phyloP scores from a whole-genome alignment of 768 basidiomycete genomes.

The Russula virescens region DNA sequence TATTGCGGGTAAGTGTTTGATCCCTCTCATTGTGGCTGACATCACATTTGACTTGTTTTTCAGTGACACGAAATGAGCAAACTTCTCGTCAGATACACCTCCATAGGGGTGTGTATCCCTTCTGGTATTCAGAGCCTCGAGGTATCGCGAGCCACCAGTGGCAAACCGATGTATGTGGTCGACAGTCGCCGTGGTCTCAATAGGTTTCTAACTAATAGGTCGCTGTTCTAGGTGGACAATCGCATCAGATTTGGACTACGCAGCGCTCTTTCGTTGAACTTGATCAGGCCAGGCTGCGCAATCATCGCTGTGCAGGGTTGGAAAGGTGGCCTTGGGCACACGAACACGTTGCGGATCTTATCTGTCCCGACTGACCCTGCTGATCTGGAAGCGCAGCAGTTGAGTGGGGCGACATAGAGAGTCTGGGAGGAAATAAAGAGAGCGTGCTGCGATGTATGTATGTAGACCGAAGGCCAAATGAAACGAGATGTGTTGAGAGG shows the following conservation, averaged over 20 bases:
- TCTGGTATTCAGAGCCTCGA: constrained; percentile 94
- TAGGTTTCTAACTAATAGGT: constrained; percentile 10
- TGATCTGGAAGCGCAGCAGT: constrained; percentile 69
- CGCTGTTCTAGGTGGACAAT: constrained; percentile 63
- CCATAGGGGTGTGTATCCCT: constrained; percentile 94
- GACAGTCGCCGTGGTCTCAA: not conserved
- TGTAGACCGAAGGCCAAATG: not conserved
- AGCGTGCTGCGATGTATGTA: not conserved
- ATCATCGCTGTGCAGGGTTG: constrained; percentile 98
- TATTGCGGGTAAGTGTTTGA: constrained; percentile 68
- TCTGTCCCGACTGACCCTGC: constrained; percentile 77
- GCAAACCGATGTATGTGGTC: constrained; percentile 84
- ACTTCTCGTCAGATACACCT: constrained; percentile 96
- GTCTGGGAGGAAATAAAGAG: constrained; percentile 11
- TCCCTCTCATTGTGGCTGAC: not conserved
- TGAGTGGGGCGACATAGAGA: constrained; percentile 31
- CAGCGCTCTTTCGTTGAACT: constrained; percentile 73
- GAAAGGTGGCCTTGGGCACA: constrained; percentile 96
- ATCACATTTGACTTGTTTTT: constrained; percentile 1
- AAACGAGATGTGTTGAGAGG: too few species aligned
- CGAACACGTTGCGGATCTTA: constrained; percentile 82
- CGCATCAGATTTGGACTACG: constrained; percentile 85
- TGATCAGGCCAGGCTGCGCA: constrained; percentile 84
- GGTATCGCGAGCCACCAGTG: constrained; percentile 85
- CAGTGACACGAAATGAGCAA: constrained; percentile 94